Conservation (phyloP, 179 eudicot genomes). For the Drosera spatulata region DNA sequence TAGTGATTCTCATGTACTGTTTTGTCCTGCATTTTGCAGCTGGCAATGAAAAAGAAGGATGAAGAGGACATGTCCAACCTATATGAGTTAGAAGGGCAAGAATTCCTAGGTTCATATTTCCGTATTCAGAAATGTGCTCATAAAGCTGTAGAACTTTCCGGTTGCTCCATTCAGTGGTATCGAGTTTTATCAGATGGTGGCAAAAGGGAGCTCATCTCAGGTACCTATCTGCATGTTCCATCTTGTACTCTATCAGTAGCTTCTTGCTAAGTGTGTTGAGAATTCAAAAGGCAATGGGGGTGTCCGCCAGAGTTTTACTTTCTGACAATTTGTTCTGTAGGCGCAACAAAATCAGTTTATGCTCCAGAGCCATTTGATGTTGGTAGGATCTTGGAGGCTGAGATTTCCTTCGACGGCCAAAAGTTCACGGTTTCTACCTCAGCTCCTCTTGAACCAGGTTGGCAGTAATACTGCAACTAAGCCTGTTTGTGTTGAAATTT, state of each 20-base stretch:
- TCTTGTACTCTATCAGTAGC: background rate
- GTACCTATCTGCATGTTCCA: slow-evolving; percentile 24
- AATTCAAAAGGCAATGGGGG: too few species aligned
- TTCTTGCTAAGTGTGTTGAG: too few species aligned
- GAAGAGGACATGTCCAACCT: slow-evolving; percentile 34
- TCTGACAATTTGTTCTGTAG: slow-evolving; percentile 17
- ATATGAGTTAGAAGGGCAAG: slow-evolving; percentile 65
- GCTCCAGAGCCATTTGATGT: slow-evolving; percentile 98
- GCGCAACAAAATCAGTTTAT: slow-evolving; percentile 78
- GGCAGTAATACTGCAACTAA: slow-evolving; percentile 6
- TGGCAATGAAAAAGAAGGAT: slow-evolving; percentile 52
- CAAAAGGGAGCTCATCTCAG: slow-evolving; percentile 75
- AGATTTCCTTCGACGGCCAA: slow-evolving; percentile 40
- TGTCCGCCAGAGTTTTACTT: background rate
- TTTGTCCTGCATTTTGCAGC: slow-evolving; percentile 27
- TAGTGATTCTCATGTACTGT: too few species aligned
- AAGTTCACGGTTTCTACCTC: slow-evolving; percentile 46
- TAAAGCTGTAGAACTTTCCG: slow-evolving; percentile 53
- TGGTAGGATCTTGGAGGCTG: slow-evolving; percentile 71
- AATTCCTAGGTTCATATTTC: slow-evolving; percentile 73
- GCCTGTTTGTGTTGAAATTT: background rate
- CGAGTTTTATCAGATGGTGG: slow-evolving; percentile 58
- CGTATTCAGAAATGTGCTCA: slow-evolving; percentile 51
- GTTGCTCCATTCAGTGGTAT: slow-evolving; percentile 84
- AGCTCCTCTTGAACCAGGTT: slow-evolving; percentile 87